A percentile compares a stretch with the other conserved stretches of the same genome.
These are phyloP conservation scores for Arabidopsis suecica DNA, from an alignment of 345 rosid genomes.

Conservation along the genomic window DNA sequence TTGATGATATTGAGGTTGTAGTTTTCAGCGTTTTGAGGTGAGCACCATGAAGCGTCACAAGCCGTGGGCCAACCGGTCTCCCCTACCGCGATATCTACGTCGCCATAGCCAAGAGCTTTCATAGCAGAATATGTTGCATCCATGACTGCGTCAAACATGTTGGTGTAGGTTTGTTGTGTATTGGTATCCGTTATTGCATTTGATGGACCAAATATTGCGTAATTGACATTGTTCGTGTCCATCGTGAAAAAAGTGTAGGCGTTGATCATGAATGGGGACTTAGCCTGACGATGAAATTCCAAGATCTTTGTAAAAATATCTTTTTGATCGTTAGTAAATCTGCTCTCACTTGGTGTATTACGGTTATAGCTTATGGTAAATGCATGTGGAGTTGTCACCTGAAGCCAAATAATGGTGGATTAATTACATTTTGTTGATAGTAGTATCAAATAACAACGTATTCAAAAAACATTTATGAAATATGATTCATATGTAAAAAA, in stretches of 20 bases:
- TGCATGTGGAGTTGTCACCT: conserved; percentile 39
- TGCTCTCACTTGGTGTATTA: conserved; percentile 34
- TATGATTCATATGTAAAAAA: neutral
- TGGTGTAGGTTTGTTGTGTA: conserved; percentile 5
- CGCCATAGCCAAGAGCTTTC: conserved; percentile 25
- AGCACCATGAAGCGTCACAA: conserved; percentile 24
- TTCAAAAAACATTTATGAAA: neutral
- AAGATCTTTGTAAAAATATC: conserved; percentile 28
- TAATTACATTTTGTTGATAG: neutral
- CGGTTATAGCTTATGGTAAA: neutral
- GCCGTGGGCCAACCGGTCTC: conserved; percentile 43
- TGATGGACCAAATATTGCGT: conserved; percentile 29
- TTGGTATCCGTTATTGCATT: conserved; percentile 1
- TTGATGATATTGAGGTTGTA: conserved; percentile 33
- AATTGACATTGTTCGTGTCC: conserved; percentile 24
- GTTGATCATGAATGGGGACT: conserved; percentile 34
- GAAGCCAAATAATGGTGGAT: neutral
- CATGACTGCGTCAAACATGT: conserved; percentile 33
- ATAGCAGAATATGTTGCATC: conserved; percentile 37
- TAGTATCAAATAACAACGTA: neutral
- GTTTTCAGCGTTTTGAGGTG: conserved; percentile 27
- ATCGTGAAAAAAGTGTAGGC: conserved; percentile 26
- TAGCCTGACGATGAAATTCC: conserved; percentile 18
- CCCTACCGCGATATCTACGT: conserved; percentile 26
- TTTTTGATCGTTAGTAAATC: neutral